Evolutionary conservation across 2,329 filamentous ascomycete genomes (phyloP).

Genomic region (Scytalidium lignicola): DNA sequence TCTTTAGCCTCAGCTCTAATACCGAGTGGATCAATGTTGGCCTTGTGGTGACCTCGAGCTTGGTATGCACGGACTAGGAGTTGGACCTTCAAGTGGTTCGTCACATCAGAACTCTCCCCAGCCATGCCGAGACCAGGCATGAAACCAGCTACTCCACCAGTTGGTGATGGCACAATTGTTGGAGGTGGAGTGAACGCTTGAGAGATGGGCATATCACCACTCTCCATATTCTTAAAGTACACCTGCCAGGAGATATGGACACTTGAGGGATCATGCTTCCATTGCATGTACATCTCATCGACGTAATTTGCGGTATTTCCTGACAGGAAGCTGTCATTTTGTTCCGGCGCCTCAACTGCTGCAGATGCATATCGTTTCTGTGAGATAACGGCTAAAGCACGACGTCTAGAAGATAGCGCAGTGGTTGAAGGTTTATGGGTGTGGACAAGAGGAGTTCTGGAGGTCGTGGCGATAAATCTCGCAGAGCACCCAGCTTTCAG

Average conservation of each 20-base stretch:
- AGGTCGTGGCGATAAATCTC: conserved; percentile 25
- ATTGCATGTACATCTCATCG: conserved; percentile 98
- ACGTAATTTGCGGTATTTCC: conserved; percentile 98
- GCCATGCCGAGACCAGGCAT: conserved; percentile 64
- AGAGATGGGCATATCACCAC: conserved; percentile 93
- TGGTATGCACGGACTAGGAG: conserved; percentile 96
- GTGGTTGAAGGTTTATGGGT: conserved; percentile 29
- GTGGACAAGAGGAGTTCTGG: conserved; percentile 37
- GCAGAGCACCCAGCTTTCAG: conserved; percentile 46
- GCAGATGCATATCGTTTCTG: conserved; percentile 53
- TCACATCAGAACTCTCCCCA: conserved; percentile 73
- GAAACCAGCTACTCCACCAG: conserved; percentile 69
- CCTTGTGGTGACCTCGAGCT: conserved; percentile 96
- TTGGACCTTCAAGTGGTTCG: conserved; percentile 97
- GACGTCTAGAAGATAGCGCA: conserved; percentile 41
- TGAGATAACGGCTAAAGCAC: conserved; percentile 38
- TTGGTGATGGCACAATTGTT: conserved; percentile 78
- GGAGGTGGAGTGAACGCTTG: conserved; percentile 96
- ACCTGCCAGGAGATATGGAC: conserved; percentile 98
- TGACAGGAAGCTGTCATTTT: conserved; percentile 93
- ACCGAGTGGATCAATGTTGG: conserved; percentile 90
- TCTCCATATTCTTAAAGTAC: conserved; percentile 99
- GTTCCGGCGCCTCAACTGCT: conserved; percentile 57
- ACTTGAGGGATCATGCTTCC: conserved; percentile 88
- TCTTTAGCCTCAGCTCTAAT: conserved; percentile 82